Percentiles rank a stretch among this genome's conserved stretches.
Conservation (phyloP, 73 alveolate genomes). For the Effrenium voratum region DNA sequence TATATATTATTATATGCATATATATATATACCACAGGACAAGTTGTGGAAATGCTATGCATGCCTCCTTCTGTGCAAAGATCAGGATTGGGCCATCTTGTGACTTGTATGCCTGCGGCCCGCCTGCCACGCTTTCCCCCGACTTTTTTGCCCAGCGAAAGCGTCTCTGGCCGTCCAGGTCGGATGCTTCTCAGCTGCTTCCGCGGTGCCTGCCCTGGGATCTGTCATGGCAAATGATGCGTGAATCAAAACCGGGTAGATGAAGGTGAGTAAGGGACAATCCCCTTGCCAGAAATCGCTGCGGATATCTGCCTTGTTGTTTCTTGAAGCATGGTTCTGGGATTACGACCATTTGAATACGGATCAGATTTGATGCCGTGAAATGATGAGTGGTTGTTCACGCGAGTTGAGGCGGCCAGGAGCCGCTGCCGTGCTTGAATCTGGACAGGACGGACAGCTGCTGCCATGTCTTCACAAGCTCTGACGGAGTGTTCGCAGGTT, state of each 20-base stretch:
- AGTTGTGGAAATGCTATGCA: too few species aligned
- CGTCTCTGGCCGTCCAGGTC: background rate
- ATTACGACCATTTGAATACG: background rate
- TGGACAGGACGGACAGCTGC: constrained; percentile 43
- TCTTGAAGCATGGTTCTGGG: background rate
- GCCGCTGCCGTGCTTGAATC: constrained; percentile 23
- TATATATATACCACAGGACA: too few species aligned
- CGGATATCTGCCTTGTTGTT: background rate
- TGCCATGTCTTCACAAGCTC: background rate
- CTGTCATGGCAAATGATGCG: too few species aligned
- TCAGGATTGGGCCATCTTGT: constrained; percentile 92
- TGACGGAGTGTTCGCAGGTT: constrained; percentile 13
- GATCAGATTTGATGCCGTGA: too few species aligned
- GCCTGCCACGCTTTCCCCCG: background rate
- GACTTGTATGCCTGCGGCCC: constrained; percentile 65
- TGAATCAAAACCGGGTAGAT: too few species aligned
- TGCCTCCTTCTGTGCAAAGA: too few species aligned
- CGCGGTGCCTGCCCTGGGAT: constrained; percentile 17
- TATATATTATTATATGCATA: too few species aligned
- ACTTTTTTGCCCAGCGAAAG: background rate
- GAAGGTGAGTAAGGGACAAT: too few species aligned
- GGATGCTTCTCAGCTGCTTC: constrained; percentile 64
- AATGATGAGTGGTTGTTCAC: too few species aligned
- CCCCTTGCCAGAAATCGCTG: too few species aligned
- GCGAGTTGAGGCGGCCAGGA: constrained; percentile 46